A percentile compares a stretch with the other conserved stretches of the same genome.
These are phyloP conservation scores for Artomyces pyxidatus DNA, from an alignment of 768 basidiomycete species.

Conservation along the genomic window DNA sequence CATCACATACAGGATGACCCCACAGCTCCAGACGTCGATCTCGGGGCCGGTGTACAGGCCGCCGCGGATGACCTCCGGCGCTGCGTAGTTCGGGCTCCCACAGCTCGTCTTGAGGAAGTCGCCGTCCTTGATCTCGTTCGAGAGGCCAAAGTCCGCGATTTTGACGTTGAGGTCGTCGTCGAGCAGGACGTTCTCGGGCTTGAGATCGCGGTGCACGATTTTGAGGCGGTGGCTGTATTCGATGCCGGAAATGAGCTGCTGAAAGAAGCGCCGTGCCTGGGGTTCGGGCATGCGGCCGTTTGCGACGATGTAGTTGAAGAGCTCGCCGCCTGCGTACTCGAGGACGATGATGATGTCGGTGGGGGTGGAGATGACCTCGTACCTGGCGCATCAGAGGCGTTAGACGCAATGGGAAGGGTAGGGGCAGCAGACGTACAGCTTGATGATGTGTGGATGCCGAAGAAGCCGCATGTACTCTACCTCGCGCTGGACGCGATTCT, in stretches of 20 bases:
- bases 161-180: conserved; percentile 87
- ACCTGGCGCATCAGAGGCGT: conserved; percentile 31
- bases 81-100: conserved; percentile 97
- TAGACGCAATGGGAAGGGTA: conserved; percentile 9
- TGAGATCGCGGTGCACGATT: conserved; percentile 96
- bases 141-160: conserved; percentile 98
- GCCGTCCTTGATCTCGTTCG: conserved; percentile 93
- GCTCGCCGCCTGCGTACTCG: conserved; percentile 91
- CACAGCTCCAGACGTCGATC: conserved; percentile 98
- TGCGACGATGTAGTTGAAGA: conserved; percentile 97
- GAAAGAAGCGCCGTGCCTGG: conserved; percentile 90
- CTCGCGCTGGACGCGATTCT: conserved; percentile 86
- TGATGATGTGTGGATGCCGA: conserved; percentile 95
- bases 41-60: conserved; percentile 95
- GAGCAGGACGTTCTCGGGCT: conserved; percentile 91
- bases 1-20: conserved; percentile 99
- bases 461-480: conserved; percentile 96
- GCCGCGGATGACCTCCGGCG: conserved; percentile 95
- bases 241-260: conserved; percentile 95
- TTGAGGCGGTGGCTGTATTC: conserved; percentile 95
- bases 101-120: conserved; percentile 97
- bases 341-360: conserved; percentile 98
- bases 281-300: conserved; percentile 86
- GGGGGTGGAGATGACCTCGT: conserved; percentile 86
- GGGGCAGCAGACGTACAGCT: conserved; percentile 55